Base-by-base conservation (phyloP, 176 grass and related monocot species). In the Lolium rigidum region DNA sequence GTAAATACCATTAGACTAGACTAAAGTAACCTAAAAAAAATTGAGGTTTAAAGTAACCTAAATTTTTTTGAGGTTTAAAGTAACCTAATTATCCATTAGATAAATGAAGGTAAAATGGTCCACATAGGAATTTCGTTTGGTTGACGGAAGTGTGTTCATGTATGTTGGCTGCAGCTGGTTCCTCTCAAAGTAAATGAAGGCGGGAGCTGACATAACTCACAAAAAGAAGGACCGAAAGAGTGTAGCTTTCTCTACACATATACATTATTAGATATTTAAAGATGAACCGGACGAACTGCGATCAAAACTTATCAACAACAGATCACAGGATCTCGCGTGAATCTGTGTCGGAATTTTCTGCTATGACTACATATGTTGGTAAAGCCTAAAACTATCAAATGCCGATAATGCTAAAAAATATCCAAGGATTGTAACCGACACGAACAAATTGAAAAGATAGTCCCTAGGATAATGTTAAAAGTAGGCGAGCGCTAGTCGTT, bases 81-180 rank as follows among this genome's bases (percentile, higher is more conserved):
- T 44, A 79, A 44, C 77, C 37, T 58, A 70, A 13, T 69, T 28
- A 70, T 51, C 37, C 28, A 71, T 54, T 71, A 60, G 59, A 24
- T 24, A 61, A 26, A 44, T 74, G 21, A 73, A 73, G 52, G 38
- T 57, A 46, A 73, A 37, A 82, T 56, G 28, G 24, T 41, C 67
- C 67, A 72, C 15, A 72, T 35, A 73, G 57, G 56, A 82, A 63
- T 63, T 82, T 69, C 52, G 55, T 57, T 71, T 21, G 13, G 68
- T 70, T 4, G 0, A 55, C 47, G 15, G 58, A 48, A 60, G 54
- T 31, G 21, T 59, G 54, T 74, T 48, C 50, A 58, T 41, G 13
- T 70, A 39, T 38, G 13, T 70, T 48, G 38, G 14, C n/a, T 47
- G 38, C 21, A 26, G 55, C 61, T 6, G 9, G 60, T 28, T 49